Evolutionary conservation across 2,329 filamentous ascomycete genomes (phyloP), one percentile per base, ranked within the genome.

Genomic region (Nemania abortiva): DNA sequence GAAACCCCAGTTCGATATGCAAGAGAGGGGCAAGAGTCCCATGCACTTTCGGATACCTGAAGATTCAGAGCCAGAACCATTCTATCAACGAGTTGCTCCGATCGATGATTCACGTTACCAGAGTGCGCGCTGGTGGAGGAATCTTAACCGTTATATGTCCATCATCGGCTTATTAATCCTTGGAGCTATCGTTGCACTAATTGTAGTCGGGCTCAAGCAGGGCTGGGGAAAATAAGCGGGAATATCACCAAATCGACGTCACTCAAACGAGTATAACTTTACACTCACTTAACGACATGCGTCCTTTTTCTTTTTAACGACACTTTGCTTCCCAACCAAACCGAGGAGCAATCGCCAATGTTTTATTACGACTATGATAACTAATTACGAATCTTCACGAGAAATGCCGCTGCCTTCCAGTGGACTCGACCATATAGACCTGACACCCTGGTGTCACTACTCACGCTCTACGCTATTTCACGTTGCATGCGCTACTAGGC

Each of bases 61-160:
- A 10, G 78, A 74, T 79, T 45, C 69, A 47, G 58, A 70, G 22
- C 58, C 66, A 11, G 66, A 74, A 34, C 54, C 70, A n/a, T 74
- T 80, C 20, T 72, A 79, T 22, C 77, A 77, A 56, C 79, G 81
- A 50, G 70, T 80, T 18, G 76, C 78, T 10, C 74, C 79, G 13
- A 70, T 81, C 37, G 81, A 85, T 65, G 84, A 87, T 71, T 77
- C 80, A 13, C 81, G 82, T 49, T 86, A 84, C 71, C 82, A 84
- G 72, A 88, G 85, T 63, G 86, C 86, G 13, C 81, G 83, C 56
- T 89, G 88, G 88, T 90, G 88, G 88, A 83, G 88, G 65, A 85
- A 83, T 57, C 80, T 89, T 53, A 90, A 90, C 74, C 84, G 87
- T 63, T 82, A 82, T 72, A 89, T 90, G 87, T 84, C 87, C 29